Evolutionary conservation across 148 eudicot species (phyloP).

Genomic region (Mesembryanthemum crystallinum): DNA sequence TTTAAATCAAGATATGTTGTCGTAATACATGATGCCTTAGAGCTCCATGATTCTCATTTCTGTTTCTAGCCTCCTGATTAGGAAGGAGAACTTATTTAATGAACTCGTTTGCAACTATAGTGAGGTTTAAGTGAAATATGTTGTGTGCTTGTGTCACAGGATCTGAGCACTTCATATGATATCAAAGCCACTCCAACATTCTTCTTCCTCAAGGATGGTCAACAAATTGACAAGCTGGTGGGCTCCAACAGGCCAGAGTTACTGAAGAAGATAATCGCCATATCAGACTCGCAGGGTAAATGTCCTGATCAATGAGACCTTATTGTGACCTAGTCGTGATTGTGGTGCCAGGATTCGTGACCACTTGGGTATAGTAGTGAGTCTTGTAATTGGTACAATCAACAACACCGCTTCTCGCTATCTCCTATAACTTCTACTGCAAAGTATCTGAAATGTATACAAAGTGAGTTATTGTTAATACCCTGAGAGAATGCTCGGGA

Average conservation of each 20-base stretch:
- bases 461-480: background rate
- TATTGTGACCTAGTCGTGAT: background rate
- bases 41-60: background rate
- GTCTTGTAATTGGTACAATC: background rate
- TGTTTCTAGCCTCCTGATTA: background rate
- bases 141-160: constrained; percentile 68
- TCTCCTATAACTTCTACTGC: constrained; percentile 3
- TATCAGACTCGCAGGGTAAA: constrained; percentile 42
- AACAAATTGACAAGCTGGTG: constrained; percentile 86
- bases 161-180: constrained; percentile 85
- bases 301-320: constrained; percentile 28
- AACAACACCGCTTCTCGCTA: background rate
- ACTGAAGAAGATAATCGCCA: constrained; percentile 62
- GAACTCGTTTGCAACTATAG: background rate
- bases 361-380: background rate
- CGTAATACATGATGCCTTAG: background rate
- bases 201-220: constrained; percentile 90
- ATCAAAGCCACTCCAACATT: constrained; percentile 97
- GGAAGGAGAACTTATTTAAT: background rate
- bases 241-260: constrained; percentile 95
- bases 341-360: background rate
- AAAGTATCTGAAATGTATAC: constrained; percentile 15
- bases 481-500: constrained; percentile 1
- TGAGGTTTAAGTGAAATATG: background rate
- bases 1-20: background rate